Base-by-base conservation (phyloP, 129 eudicot species). In the Helianthus tuberosus region DNA sequence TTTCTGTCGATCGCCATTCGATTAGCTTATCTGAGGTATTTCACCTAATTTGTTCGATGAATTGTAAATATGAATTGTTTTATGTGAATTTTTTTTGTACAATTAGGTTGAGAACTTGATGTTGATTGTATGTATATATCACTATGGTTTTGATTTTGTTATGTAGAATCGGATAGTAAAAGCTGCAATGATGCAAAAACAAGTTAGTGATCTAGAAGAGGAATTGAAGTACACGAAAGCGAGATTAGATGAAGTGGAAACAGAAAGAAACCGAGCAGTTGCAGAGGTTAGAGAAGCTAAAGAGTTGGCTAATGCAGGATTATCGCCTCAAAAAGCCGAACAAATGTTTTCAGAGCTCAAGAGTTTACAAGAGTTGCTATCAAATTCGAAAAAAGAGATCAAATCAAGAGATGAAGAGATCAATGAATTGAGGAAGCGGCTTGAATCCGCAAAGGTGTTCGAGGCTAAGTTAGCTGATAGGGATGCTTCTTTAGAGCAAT, bases 1-100 rank as follows among this genome's bases (percentile, higher is more conserved):
- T 85, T 32, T 62, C 86, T 29, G 61, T 73, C 75, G 83, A 73
- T 61, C 75, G 85, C 82, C 76, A 71, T 68, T 69, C 81, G 7
- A 46, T 71, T 29, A 75, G 80, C 72, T 77, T 77, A 55, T 82
- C 91, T 6, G 68, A 87, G 96, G 96, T 90, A 82, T 50, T 0
- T 50, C 35, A 62, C 5, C 17, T 10, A 2, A 8, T 16, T 17
- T 23, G 20, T 1, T 44, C 17, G n/a, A 52, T 25, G 6, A 71
- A 6, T 70, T 14, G 11, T 70, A 15, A 17, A 15, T 27, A 36
- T 8, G 2, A 23, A 15, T 20, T 20, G 63, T 20, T 57, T 57
- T 20, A 6, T 54, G 6, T 66, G 54, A 29, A 7, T 39, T 5
- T 49, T 12, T 20, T 41, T 43, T 4, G 32, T 58, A 27, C 15